These are phyloP conservation scores for Phylloporus sp. DNA, from an alignment of 768 basidiomycete species.

Conservation along the genomic window DNA sequence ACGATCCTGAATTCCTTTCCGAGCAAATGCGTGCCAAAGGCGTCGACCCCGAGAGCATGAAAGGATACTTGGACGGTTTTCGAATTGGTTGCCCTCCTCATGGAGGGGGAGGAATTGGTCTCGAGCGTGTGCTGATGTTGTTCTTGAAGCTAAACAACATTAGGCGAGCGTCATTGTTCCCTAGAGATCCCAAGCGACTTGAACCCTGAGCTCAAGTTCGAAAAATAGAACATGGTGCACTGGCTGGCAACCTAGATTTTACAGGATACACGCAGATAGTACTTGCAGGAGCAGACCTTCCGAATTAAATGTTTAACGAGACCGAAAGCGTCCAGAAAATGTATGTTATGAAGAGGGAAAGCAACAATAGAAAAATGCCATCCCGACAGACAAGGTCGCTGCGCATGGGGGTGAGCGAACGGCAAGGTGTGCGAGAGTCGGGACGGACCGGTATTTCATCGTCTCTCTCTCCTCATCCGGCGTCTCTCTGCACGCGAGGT, in stretches of 20 bases:
- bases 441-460: constrained; percentile 24
- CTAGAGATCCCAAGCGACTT: constrained; percentile 92
- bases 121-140: constrained; percentile 95
- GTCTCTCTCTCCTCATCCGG: constrained; percentile 48
- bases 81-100: constrained; percentile 92
- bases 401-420: constrained; percentile 2
- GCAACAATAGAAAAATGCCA: constrained; percentile 23
- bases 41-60: constrained; percentile 89
- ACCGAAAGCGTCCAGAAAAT: constrained; percentile 21
- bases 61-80: constrained; percentile 91
- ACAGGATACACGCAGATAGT: constrained; percentile 16
- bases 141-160: constrained; percentile 98
- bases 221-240: constrained; percentile 4
- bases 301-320: constrained; percentile 24
- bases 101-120: constrained; percentile 93
- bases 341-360: constrained; percentile 19
- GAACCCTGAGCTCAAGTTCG: constrained; percentile 63
- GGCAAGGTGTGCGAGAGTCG: not conserved
- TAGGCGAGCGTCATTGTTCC: constrained; percentile 88
- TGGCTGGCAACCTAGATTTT: constrained; percentile 15
- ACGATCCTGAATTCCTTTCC: constrained; percentile 76
- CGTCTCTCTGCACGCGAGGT: constrained; percentile 52
- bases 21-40: constrained; percentile 85
- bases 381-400: constrained; percentile 25
- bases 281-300: constrained; percentile 17